These are phyloP conservation scores for Apostasia ramifera DNA, from an alignment of 106 monocot species.

Conservation along the genomic window DNA sequence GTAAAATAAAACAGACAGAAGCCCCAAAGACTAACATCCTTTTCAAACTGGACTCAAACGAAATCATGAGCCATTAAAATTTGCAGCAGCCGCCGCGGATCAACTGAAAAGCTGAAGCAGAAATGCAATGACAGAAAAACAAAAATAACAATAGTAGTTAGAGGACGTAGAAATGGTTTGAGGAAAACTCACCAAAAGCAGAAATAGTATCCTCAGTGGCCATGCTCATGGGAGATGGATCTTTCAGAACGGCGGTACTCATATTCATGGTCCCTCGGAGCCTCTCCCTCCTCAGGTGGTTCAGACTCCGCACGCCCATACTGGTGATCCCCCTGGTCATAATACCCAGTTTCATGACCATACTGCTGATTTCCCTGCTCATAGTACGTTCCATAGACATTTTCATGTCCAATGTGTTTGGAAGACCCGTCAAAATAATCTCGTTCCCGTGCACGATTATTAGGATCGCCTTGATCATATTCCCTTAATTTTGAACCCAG, in stretches of 20 bases:
- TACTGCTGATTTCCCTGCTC: slow-evolving; percentile 17
- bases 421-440: slow-evolving; percentile 17
- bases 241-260: slow-evolving; percentile 37
- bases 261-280: slow-evolving; percentile 47
- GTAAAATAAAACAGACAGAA: no score
- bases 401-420: slow-evolving; percentile 25
- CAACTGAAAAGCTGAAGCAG: background rate
- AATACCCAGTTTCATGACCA: slow-evolving; percentile 28
- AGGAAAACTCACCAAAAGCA: slow-evolving; percentile 4
- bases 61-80: no score
- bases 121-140: background rate
- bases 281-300: slow-evolving; percentile 54
- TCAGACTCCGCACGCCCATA: slow-evolving; percentile 19
- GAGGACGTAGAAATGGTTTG: background rate
- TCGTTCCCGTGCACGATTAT: slow-evolving; percentile 1
- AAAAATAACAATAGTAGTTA: background rate
- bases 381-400: slow-evolving; percentile 24
- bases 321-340: slow-evolving; percentile 18
- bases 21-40: no score
- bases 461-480: slow-evolving; percentile 20
- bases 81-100: background rate
- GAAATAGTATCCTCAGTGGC: slow-evolving; percentile 2
- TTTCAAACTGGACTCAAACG: no score
- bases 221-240: slow-evolving; percentile 30
- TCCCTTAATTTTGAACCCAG: slow-evolving; percentile 15